A percentile compares a stretch with the other conserved stretches of the same genome.
Conservation (phyloP, 805 yeast species). For the Candida namnaoensis region DNA sequence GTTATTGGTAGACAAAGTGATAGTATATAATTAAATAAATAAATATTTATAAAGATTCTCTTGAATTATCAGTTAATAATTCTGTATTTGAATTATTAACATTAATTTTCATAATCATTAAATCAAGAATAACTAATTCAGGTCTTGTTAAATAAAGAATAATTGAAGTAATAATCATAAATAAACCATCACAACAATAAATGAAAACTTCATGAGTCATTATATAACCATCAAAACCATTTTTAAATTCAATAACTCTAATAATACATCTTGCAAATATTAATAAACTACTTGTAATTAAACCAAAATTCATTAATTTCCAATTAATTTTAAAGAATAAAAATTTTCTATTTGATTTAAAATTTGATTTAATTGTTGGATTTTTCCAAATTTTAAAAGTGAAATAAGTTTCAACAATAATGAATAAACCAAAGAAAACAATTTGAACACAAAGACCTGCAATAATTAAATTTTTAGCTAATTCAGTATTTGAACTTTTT, state of each 20-base stretch:
- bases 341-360: background rate
- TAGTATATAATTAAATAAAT: conserved; percentile 31
- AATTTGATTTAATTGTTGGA: background rate
- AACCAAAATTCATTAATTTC: conserved; percentile 7
- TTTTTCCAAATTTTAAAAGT: conserved; percentile 3
- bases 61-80: no score
- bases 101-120: no score
- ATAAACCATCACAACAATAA: conserved; percentile 20
- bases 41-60: no score
- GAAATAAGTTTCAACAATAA: conserved; percentile 11
- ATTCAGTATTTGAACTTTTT: background rate
- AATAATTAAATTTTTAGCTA: conserved; percentile 16
- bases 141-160: background rate
- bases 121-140: background rate
- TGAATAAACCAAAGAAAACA: conserved; percentile 20
- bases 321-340: conserved; percentile 4
- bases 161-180: conserved; percentile 14
- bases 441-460: conserved; percentile 24
- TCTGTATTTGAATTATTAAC: no score
- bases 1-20: conserved; percentile 74
- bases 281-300: conserved; percentile 8
- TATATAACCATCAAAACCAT: conserved; percentile 21
- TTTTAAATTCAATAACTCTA: conserved; percentile 21
- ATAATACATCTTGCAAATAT: conserved; percentile 24
- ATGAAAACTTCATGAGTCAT: conserved; percentile 18